Evolutionary conservation across 202 grass and related monocot genomes (phyloP), one percentile per base, ranked within the genome.

Genomic region (Dendrocalamus latiflorus): DNA sequence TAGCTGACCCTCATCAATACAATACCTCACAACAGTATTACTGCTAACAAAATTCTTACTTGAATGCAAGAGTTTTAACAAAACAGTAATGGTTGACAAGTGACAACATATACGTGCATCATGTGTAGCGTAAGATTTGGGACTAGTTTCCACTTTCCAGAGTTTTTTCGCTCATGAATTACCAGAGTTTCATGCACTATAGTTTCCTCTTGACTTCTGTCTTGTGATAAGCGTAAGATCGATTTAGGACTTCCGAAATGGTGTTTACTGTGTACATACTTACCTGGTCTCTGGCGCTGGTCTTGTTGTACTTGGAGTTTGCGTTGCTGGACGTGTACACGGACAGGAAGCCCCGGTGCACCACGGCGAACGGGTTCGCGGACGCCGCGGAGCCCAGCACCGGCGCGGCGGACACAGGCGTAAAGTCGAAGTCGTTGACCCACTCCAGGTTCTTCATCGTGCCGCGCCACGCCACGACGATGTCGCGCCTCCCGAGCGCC

Each of bases 221-320:
- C 18, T 21, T 55, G 55, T 28, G 70, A 49, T 47, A 60, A 71
- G 51, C 4, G 1, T 17, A 55, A n/a, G n/a, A n/a, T n/a, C n/a
- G n/a, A n/a, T n/a, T n/a, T 17, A 55, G 13, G 6, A 64, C 8
- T 21, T 13, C 1, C 4, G 1, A 25, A 38, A 78, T 54, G 49
- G 15, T 57, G 72, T 22, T 43, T 18, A 18, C 17, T n/a, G n/a
- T n/a, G n/a, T 17, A n/a, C n/a, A n/a, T 42, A 14, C 24, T 48
- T 83, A 86, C 93, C 88, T 93, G 90, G 38, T 89, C 84, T 54
- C 90, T 92, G 66, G 80, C 88, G 74, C 93, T 95, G 15, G 61
- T 9, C 54, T 84, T 34, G 71, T 90, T 88, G 62, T 91, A 95
- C 70, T 86, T 82, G 9, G 93, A 95, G 25, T 85, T 12, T 4